A percentile compares a stretch with the other conserved stretches of the same genome.
phyloP scores from a whole-genome alignment of 257 asterid genomes.

The Parsonsia alboflavescens region DNA sequence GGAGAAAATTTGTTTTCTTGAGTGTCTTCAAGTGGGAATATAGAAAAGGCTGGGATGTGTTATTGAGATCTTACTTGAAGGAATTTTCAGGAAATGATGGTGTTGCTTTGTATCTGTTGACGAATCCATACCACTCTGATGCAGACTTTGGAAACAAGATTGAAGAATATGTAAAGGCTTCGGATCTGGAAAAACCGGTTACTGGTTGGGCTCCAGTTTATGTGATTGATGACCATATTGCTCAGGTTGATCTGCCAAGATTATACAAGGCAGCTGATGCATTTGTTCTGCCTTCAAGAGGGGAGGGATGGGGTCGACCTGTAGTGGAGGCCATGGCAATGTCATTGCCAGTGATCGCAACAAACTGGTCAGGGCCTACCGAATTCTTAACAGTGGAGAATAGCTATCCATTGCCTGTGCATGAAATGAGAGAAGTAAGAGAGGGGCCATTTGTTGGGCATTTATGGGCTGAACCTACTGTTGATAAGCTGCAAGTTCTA shows the following conservation, averaged over 20 bases:
- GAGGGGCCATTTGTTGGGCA: conserved; percentile 83
- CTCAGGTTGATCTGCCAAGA: conserved; percentile 71
- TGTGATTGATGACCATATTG: conserved; percentile 56
- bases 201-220: conserved; percentile 59
- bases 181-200: conserved; percentile 40
- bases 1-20: conserved; percentile 45
- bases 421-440: conserved; percentile 52
- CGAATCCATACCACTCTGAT: conserved; percentile 68
- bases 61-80: conserved; percentile 58
- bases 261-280: conserved; percentile 58
- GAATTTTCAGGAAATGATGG: conserved; percentile 50
- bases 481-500: conserved; percentile 43
- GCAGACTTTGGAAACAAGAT: conserved; percentile 55
- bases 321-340: conserved; percentile 92
- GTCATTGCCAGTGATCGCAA: conserved; percentile 74
- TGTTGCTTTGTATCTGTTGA: conserved; percentile 56
- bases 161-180: conserved; percentile 45
- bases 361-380: conserved; percentile 93
- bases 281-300: conserved; percentile 74
- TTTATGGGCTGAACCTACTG: conserved; percentile 86
- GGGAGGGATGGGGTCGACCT: conserved; percentile 97
- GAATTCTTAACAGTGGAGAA: conserved; percentile 66
- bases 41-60: conserved; percentile 88
- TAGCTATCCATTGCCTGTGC: conserved; percentile 61
- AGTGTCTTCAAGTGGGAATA: conserved; percentile 87